These are phyloP conservation scores for Teratosphaeria zuluensis DNA, from an alignment of 2,329 filamentous ascomycete genomes.

Conservation along the genomic window DNA sequence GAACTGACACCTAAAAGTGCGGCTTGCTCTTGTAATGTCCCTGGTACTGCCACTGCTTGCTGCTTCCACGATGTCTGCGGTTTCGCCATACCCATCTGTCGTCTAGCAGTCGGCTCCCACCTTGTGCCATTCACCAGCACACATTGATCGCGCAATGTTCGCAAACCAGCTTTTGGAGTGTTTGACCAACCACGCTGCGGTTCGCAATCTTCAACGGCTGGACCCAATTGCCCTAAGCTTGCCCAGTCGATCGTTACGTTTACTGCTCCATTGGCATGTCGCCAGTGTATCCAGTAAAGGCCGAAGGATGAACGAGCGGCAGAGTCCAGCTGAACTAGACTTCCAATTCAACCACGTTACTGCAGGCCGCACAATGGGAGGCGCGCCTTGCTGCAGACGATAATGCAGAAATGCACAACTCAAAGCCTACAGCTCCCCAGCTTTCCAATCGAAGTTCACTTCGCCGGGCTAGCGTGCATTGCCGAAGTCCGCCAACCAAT, in stretches of 20 bases:
- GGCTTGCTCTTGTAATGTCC: not conserved
- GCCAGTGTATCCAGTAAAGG: not conserved
- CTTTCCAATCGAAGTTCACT: not conserved
- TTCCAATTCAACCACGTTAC: not conserved
- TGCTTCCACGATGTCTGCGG: not conserved
- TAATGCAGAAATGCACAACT: not conserved
- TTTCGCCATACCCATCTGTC: slow-evolving; percentile 6
- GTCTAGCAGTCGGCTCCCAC: not conserved
- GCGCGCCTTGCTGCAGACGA: not conserved
- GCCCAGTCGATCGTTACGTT: not conserved
- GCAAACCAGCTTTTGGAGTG: not conserved
- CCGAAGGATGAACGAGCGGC: not conserved
- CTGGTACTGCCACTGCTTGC: not conserved
- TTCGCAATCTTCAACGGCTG: not conserved
- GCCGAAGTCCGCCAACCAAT: not conserved
- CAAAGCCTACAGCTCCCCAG: not conserved
- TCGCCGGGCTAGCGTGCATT: not conserved
- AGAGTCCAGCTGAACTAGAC: not conserved
- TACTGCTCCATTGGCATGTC: not conserved
- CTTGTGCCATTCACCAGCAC: not conserved
- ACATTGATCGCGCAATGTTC: not conserved
- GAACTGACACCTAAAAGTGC: not conserved
- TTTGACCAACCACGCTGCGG: not conserved
- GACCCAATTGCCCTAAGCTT: not conserved
- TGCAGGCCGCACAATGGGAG: not conserved